Conservation (phyloP, 306 rosid species). For the Sicyos edulis region DNA sequence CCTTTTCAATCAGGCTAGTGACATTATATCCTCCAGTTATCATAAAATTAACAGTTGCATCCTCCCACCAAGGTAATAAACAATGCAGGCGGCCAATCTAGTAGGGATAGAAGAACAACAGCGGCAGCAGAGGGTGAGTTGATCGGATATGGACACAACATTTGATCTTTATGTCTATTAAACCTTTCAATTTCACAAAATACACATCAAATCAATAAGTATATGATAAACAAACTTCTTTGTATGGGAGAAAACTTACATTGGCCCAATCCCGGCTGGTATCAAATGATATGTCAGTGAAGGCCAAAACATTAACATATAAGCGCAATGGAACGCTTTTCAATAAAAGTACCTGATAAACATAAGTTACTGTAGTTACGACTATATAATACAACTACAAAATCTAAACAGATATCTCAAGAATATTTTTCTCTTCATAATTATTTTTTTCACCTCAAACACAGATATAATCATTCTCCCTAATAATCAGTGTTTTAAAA, state of each 20-base stretch:
- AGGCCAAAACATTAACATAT: slow-evolving; percentile 50
- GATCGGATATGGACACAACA: not conserved
- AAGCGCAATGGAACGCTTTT: slow-evolving; percentile 69
- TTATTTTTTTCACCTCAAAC: too few species aligned
- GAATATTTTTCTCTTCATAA: too few species aligned
- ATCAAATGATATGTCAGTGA: slow-evolving; percentile 41
- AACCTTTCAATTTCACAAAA: not conserved
- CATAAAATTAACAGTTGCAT: slow-evolving; percentile 78
- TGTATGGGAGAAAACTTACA: slow-evolving; percentile 36
- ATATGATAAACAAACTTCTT: not conserved
- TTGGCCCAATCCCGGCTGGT: slow-evolving; percentile 58
- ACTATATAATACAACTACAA: not conserved
- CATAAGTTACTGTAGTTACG: not conserved
- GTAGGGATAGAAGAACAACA: slow-evolving; percentile 4
- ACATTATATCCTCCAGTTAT: slow-evolving; percentile 77
- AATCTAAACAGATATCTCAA: not conserved
- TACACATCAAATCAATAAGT: not conserved
- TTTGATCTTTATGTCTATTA: not conserved
- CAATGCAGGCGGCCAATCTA: slow-evolving; percentile 86
- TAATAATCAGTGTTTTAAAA: too few species aligned
- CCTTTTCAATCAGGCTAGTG: slow-evolving; percentile 52
- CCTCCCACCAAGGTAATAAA: slow-evolving; percentile 80
- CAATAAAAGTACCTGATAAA: slow-evolving; percentile 58
- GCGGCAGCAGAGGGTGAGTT: not conserved
- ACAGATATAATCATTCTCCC: too few species aligned